These are phyloP conservation scores for Acorus gramineus DNA, from an alignment of 106 monocot species.

Conservation along the genomic window DNA sequence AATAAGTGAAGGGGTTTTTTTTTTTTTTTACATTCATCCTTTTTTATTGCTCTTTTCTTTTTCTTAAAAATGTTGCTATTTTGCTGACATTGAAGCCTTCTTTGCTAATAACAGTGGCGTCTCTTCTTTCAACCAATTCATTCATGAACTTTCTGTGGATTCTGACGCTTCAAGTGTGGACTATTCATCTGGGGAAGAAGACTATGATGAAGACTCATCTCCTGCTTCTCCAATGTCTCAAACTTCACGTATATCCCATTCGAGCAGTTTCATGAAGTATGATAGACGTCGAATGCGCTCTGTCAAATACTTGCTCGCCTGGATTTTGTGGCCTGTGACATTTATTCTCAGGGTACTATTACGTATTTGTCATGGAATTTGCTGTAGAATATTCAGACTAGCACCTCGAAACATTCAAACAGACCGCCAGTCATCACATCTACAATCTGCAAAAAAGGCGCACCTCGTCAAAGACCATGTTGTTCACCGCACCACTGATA, in stretches of 20 bases:
- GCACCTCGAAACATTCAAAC: background rate
- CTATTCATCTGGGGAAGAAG: slow-evolving; percentile 63
- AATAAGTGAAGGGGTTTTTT: too few relatives aligned
- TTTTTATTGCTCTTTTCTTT: slow-evolving; percentile 1
- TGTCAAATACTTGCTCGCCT: slow-evolving; percentile 48
- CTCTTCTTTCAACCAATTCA: slow-evolving; percentile 91
- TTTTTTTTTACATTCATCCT: too few relatives aligned
- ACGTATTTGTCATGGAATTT: slow-evolving; percentile 26
- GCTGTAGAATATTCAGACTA: slow-evolving; percentile 15
- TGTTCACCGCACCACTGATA: slow-evolving; percentile 68
- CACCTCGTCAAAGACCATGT: slow-evolving; percentile 44
- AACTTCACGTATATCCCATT: slow-evolving; percentile 67
- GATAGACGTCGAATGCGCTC: slow-evolving; percentile 28
- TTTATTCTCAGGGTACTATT: slow-evolving; percentile 42
- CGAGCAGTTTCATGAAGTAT: slow-evolving; percentile 54
- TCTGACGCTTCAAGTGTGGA: slow-evolving; percentile 48
- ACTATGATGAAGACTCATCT: slow-evolving; percentile 42
- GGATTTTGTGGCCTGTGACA: slow-evolving; percentile 66
- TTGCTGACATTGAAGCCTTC: background rate
- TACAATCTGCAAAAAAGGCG: slow-evolving; percentile 17
- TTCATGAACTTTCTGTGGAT: slow-evolving; percentile 86
- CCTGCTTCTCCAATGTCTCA: slow-evolving; percentile 77
- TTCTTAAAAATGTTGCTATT: background rate
- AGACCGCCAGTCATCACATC: slow-evolving; percentile 6
- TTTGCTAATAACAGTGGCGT: slow-evolving; percentile 61